Conservation (phyloP, 768 basidiomycete genomes). For the Chalciporus piperatus region DNA sequence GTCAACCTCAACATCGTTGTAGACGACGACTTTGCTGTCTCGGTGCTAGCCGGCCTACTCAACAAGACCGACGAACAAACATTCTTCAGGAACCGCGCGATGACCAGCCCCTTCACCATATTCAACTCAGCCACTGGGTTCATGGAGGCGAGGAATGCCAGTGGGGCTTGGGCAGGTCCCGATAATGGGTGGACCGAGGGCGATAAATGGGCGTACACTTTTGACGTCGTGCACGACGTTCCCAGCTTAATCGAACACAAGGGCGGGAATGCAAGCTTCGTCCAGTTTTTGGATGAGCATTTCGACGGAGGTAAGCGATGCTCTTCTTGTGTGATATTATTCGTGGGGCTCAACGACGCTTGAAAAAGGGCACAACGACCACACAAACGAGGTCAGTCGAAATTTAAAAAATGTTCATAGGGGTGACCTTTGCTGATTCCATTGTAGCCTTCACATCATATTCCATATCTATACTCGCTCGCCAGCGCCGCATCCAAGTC, state of each 20-base stretch:
- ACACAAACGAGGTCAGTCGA: slow-evolving; percentile 67
- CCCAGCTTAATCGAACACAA: slow-evolving; percentile 57
- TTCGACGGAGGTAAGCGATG: slow-evolving; percentile 42
- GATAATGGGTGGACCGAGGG: slow-evolving; percentile 82
- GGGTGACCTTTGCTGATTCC: slow-evolving; percentile 4
- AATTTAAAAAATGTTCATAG: not conserved
- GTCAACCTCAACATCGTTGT: not conserved
- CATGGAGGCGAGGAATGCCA: slow-evolving; percentile 74
- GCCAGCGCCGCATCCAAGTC: slow-evolving; percentile 69
- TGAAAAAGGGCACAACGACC: slow-evolving; percentile 67
- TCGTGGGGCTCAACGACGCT: slow-evolving; percentile 4
- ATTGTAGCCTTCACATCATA: slow-evolving; percentile 75
- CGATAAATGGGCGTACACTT: slow-evolving; percentile 74
- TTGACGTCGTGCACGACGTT: slow-evolving; percentile 73
- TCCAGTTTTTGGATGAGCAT: slow-evolving; percentile 61
- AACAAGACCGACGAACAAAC: slow-evolving; percentile 47
- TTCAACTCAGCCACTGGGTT: slow-evolving; percentile 70
- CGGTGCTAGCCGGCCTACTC: slow-evolving; percentile 55
- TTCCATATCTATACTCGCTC: slow-evolving; percentile 77
- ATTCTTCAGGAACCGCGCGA: slow-evolving; percentile 56
- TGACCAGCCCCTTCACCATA: slow-evolving; percentile 55
- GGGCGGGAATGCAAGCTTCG: slow-evolving; percentile 66
- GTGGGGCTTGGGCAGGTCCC: slow-evolving; percentile 71
- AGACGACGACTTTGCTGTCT: slow-evolving; percentile 81
- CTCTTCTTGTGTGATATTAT: not conserved